These are phyloP conservation scores for Saturnispora galanensis DNA, from an alignment of 805 yeast genomes.

Conservation along the genomic window DNA sequence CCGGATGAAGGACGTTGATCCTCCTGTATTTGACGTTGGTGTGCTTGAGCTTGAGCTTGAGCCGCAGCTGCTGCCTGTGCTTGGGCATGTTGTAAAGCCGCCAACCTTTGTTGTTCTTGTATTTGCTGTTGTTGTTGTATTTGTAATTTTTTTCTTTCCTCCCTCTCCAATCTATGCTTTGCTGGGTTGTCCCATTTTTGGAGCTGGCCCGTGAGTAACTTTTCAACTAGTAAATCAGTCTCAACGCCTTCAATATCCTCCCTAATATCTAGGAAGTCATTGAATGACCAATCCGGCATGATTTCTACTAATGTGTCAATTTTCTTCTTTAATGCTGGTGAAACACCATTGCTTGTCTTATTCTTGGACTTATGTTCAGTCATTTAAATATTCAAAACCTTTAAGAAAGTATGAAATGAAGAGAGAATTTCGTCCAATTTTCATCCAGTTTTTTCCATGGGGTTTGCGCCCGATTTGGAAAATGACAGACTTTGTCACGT, in stretches of 20 bases:
- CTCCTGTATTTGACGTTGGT: background rate
- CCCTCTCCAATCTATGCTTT: conserved; percentile 35
- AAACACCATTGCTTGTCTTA: conserved; percentile 16
- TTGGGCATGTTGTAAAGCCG: background rate
- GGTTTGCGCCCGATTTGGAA: too few relatives aligned
- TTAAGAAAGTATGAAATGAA: too few relatives aligned
- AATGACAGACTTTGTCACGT: too few relatives aligned
- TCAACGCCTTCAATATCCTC: conserved; percentile 58
- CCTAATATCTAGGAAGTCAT: conserved; percentile 69
- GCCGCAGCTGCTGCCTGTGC: conserved; percentile 12
- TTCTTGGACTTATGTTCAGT: background rate
- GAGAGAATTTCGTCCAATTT: too few relatives aligned
- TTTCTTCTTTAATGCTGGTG: conserved; percentile 27
- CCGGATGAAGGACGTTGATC: background rate
- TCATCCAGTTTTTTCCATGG: too few relatives aligned
- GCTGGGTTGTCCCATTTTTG: conserved; percentile 91
- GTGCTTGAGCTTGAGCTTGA: conserved; percentile 2
- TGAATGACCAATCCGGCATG: conserved; percentile 91
- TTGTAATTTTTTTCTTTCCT: conserved; percentile 9
- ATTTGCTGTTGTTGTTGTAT: conserved; percentile 3
- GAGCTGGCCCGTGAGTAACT: conserved; percentile 84
- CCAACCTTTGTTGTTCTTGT: conserved; percentile 5
- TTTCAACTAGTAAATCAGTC: conserved; percentile 70
- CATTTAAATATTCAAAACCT: background rate
- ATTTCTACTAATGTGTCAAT: conserved; percentile 61